These are phyloP conservation scores for Claviceps spartinae DNA, from an alignment of 2,329 filamentous ascomycete genomes.

Conservation along the genomic window DNA sequence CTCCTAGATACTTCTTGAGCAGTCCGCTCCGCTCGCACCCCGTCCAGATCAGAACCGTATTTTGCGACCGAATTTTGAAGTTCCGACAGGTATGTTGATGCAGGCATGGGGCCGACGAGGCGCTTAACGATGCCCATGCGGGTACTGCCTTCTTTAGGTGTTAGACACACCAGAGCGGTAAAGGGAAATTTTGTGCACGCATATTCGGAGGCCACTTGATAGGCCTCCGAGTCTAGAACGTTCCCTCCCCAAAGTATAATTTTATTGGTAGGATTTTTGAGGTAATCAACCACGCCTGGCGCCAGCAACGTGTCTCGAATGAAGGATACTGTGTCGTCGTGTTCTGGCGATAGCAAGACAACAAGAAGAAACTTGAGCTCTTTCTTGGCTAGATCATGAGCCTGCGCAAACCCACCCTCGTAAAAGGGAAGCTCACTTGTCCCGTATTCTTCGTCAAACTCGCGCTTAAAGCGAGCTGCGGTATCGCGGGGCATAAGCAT, in stretches of 20 bases:
- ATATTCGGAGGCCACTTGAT: constrained; percentile 78
- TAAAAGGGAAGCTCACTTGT: constrained; percentile 58
- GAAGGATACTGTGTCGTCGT: constrained; percentile 80
- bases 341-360: constrained; percentile 77
- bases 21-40: constrained; percentile 59
- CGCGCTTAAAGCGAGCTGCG: constrained; percentile 73
- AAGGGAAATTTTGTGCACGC: constrained; percentile 90
- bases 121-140: constrained; percentile 85
- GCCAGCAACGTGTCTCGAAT: constrained; percentile 70
- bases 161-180: constrained; percentile 72
- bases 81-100: constrained; percentile 61
- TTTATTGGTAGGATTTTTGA: constrained; percentile 63
- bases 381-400: constrained; percentile 76
- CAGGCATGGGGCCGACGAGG: constrained; percentile 56
- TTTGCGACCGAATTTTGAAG: constrained; percentile 60
- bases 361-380: constrained; percentile 89
- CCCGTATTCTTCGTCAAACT: constrained; percentile 92
- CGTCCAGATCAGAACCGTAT: constrained; percentile 61
- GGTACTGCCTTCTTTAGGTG: constrained; percentile 67
- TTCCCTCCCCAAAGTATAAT: constrained; percentile 88
- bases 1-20: constrained; percentile 72
- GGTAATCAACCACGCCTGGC: constrained; percentile 57
- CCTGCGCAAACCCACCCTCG: constrained; percentile 83
- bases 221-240: constrained; percentile 84
- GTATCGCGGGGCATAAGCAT: constrained; percentile 76